These are phyloP conservation scores for Trichosporon inkin DNA, from an alignment of 1,284 basidiomycete species.

Conservation along the genomic window DNA sequence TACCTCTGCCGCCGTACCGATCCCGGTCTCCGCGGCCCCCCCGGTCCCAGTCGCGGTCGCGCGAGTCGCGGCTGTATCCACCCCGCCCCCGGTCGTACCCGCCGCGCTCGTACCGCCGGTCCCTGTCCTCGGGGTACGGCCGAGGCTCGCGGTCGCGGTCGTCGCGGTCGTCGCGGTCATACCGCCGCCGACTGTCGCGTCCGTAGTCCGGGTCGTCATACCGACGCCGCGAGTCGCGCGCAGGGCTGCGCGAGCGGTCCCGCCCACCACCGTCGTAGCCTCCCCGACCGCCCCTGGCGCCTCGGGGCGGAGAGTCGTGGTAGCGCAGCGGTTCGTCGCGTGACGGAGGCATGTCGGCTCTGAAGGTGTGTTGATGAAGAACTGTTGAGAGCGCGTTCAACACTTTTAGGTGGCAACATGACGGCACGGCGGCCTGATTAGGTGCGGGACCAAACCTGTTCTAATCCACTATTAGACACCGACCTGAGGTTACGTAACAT, in stretches of 20 bases:
- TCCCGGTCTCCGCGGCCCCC: constrained; percentile 16
- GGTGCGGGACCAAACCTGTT: background rate
- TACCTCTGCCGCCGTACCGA: constrained; percentile 19
- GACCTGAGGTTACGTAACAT: background rate
- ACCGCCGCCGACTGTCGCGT: constrained; percentile 7
- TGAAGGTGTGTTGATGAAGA: constrained; percentile 16
- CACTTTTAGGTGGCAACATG: constrained; percentile 6
- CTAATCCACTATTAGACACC: background rate
- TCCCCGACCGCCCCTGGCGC: background rate
- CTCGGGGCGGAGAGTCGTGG: background rate
- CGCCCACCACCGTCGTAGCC: constrained; percentile 11
- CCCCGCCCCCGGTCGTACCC: constrained; percentile 1
- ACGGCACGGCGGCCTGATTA: background rate
- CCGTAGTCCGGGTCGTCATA: background rate
- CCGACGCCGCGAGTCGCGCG: background rate
- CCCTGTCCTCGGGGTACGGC: constrained; percentile 21
- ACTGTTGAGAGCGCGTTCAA: background rate
- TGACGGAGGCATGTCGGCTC: background rate
- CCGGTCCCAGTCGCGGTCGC: constrained; percentile 17
- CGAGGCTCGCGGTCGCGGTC: constrained; percentile 45
- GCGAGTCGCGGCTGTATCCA: constrained; percentile 3
- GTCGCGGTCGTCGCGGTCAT: constrained; percentile 15
- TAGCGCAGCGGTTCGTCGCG: background rate
- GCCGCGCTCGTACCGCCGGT: constrained; percentile 41
- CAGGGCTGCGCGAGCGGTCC: constrained; percentile 1